A percentile compares a stretch with the other conserved stretches of the same genome.
These are phyloP conservation scores for Herpetomonas samuelpessoai DNA, from an alignment of 208 protist genomes.

Conservation along the genomic window DNA sequence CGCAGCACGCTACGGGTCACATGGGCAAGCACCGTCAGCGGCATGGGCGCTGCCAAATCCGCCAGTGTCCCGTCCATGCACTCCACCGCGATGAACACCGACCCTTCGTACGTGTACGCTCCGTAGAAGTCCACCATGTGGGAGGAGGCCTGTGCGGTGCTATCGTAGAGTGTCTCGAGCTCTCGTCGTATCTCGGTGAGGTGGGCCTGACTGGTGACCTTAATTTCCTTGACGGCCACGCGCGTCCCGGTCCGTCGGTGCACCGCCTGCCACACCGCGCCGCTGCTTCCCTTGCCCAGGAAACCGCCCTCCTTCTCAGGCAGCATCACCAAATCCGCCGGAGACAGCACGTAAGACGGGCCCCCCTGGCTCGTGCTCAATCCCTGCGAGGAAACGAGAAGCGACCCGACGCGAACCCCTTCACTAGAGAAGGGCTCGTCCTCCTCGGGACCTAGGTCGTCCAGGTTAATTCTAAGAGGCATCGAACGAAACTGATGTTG, in stretches of 20 bases:
- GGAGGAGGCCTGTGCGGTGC: conserved; percentile 19
- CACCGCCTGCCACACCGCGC: conserved; percentile 63
- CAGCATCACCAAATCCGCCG: conserved; percentile 64
- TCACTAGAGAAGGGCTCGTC: conserved; percentile 48
- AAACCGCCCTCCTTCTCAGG: conserved; percentile 46
- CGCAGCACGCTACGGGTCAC: conserved; percentile 79
- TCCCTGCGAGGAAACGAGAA: conserved; percentile 75
- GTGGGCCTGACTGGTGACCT: conserved; percentile 68
- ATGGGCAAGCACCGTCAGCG: conserved; percentile 45
- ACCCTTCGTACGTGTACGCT: conserved; percentile 86
- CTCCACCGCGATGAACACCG: conserved; percentile 91
- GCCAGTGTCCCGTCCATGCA: conserved; percentile 89
- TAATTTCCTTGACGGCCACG: conserved; percentile 89
- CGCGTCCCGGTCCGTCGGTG: conserved; percentile 50
- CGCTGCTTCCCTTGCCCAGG: conserved; percentile 82
- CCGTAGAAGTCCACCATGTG: conserved; percentile 87
- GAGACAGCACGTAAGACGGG: conserved; percentile 69
- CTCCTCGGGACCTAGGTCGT: conserved; percentile 51
- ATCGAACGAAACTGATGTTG: no score
- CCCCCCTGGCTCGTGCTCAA: conserved; percentile 43
- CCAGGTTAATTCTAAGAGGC: conserved; percentile 79
- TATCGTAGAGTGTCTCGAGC: conserved; percentile 77
- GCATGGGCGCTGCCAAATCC: conserved; percentile 51
- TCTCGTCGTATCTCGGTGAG: conserved; percentile 80
- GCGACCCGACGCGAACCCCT: conserved; percentile 63